Evolutionary conservation across 1,139 yeast genomes (phyloP).

Genomic region (Barnettozyma hawaiiensis): DNA sequence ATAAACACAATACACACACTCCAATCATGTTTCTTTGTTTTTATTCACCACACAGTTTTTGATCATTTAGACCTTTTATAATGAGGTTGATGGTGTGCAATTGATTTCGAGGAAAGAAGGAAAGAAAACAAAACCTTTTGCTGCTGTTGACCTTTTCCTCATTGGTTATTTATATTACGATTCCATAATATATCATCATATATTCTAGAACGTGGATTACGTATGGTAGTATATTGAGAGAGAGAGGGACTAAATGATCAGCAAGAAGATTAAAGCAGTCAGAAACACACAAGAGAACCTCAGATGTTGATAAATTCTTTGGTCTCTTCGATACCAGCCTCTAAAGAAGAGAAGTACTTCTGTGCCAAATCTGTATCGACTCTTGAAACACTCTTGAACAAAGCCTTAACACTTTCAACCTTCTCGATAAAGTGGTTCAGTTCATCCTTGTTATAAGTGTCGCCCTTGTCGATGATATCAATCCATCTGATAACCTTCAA

Average conservation of each 20-base stretch:
- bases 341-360: constrained; percentile 6
- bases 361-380: constrained; percentile 10
- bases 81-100: not conserved
- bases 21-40: not conserved
- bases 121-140: too few species aligned
- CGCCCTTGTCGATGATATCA: constrained; percentile 9
- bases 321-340: constrained; percentile 6
- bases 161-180: constrained; percentile 2
- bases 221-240: not conserved
- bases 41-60: constrained; percentile 1
- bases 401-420: constrained; percentile 5
- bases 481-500: constrained; percentile 14
- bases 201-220: not conserved
- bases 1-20: not conserved
- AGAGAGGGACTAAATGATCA: too few species aligned
- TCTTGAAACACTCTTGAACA: constrained; percentile 7
- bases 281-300: too few species aligned
- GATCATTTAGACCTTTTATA: not conserved
- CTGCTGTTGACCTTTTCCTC: not conserved
- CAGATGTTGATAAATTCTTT: constrained; percentile 7
- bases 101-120: too few species aligned
- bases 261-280: too few species aligned
- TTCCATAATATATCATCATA: constrained; percentile 1
- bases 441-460: constrained; percentile 9
- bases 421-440: constrained; percentile 6